Conservation (phyloP, 768 basidiomycete genomes). For the Lepiota venenata region DNA sequence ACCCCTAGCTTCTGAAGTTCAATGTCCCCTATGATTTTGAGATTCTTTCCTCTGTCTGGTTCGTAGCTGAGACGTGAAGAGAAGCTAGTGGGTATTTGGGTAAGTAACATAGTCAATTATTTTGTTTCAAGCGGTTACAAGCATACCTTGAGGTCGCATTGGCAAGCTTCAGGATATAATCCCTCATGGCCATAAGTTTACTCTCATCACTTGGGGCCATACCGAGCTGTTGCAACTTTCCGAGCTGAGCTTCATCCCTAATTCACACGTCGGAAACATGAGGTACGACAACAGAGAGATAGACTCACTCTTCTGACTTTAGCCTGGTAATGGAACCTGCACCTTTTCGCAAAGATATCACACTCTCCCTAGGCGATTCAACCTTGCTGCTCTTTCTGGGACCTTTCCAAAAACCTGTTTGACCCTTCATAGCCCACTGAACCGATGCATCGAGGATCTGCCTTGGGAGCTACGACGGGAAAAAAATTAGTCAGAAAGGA, state of each 20-base stretch:
- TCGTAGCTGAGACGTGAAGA: slow-evolving; percentile 61
- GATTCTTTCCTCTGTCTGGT: slow-evolving; percentile 56
- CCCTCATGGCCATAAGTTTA: slow-evolving; percentile 85
- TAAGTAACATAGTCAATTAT: neutral
- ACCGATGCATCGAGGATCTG: slow-evolving; percentile 84
- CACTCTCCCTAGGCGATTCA: slow-evolving; percentile 72
- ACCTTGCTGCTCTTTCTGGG: slow-evolving; percentile 45
- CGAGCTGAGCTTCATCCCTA: slow-evolving; percentile 76
- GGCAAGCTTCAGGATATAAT: slow-evolving; percentile 84
- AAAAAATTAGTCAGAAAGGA: neutral
- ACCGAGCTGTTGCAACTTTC: slow-evolving; percentile 82
- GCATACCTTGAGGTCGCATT: slow-evolving; percentile 71
- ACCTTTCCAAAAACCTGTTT: slow-evolving; percentile 75
- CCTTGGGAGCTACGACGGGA: slow-evolving; percentile 47
- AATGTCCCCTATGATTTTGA: slow-evolving; percentile 63
- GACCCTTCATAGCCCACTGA: slow-evolving; percentile 84
- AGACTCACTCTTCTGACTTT: slow-evolving; percentile 73
- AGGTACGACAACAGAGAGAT: neutral
- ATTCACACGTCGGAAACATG: neutral
- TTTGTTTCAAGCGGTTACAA: neutral
- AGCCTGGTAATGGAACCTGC: slow-evolving; percentile 39
- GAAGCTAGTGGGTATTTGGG: slow-evolving; percentile 42
- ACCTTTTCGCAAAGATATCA: slow-evolving; percentile 60
- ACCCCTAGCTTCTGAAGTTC: slow-evolving; percentile 87
- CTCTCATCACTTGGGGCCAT: slow-evolving; percentile 80